These are phyloP conservation scores for Clarkia xantiana DNA, from an alignment of 345 rosid genomes.

Conservation along the genomic window DNA sequence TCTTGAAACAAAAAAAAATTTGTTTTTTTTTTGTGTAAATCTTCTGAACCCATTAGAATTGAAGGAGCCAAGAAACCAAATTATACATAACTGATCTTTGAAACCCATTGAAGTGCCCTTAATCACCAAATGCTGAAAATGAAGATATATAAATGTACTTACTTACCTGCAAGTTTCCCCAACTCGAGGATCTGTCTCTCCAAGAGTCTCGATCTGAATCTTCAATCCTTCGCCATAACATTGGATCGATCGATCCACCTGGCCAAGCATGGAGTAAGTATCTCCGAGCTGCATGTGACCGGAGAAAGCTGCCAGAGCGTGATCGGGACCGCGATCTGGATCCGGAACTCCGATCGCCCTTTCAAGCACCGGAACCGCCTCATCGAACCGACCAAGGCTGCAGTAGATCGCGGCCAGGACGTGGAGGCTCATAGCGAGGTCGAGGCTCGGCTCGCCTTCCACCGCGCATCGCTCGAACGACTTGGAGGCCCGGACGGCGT, in stretches of 20 bases:
- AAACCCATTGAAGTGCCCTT: too few relatives aligned
- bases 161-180: slow-evolving; percentile 97
- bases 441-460: slow-evolving; percentile 71
- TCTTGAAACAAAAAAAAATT: too few relatives aligned
- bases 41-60: too few relatives aligned
- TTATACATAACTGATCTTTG: too few relatives aligned
- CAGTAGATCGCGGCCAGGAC: slow-evolving; percentile 91
- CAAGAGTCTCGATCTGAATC: slow-evolving; percentile 92
- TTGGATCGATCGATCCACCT: slow-evolving; percentile 68
- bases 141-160: not conserved
- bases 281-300: slow-evolving; percentile 98
- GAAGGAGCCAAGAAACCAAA: too few relatives aligned
- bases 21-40: too few relatives aligned
- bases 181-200: slow-evolving; percentile 91
- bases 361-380: slow-evolving; percentile 81
- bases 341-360: slow-evolving; percentile 77
- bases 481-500: slow-evolving; percentile 74
- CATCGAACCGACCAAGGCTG: slow-evolving; percentile 85
- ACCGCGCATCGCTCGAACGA: slow-evolving; percentile 81
- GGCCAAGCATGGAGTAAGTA: slow-evolving; percentile 92
- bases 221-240: slow-evolving; percentile 78
- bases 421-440: slow-evolving; percentile 90
- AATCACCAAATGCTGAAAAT: not conserved
- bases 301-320: slow-evolving; percentile 80
- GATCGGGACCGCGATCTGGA: slow-evolving; percentile 57